Evolutionary conservation across 2,329 filamentous ascomycete genomes (phyloP).

Genomic region (Lachnum nothofagi): DNA sequence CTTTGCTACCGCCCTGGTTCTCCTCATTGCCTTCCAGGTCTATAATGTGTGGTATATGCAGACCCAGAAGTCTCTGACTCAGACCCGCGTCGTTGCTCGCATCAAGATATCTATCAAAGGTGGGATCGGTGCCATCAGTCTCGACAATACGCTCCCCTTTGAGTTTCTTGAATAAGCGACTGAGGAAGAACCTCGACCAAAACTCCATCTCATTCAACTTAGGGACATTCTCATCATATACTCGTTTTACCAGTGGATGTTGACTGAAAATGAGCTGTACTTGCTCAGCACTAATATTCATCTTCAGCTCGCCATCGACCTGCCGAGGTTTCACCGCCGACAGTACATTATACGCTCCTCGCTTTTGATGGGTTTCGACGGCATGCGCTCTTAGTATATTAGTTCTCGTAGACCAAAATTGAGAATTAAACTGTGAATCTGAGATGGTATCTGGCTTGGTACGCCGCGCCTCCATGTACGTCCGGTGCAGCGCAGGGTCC

Average conservation of each 20-base stretch:
- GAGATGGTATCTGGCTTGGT: slow-evolving; percentile 82
- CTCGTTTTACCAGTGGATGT: slow-evolving; percentile 81
- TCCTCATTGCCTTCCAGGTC: slow-evolving; percentile 92
- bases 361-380: slow-evolving; percentile 79
- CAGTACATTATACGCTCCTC: slow-evolving; percentile 88
- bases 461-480: slow-evolving; percentile 77
- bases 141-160: slow-evolving; percentile 83
- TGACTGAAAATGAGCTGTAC: slow-evolving; percentile 89
- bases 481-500: slow-evolving; percentile 68
- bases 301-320: slow-evolving; percentile 67
- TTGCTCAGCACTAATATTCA: slow-evolving; percentile 86
- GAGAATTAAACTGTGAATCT: slow-evolving; percentile 74
- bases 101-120: slow-evolving; percentile 82
- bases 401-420: slow-evolving; percentile 90
- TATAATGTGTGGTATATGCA: slow-evolving; percentile 80
- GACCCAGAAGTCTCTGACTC: slow-evolving; percentile 50
- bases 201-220: slow-evolving; percentile 75
- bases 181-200: slow-evolving; percentile 92
- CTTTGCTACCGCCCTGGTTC: slow-evolving; percentile 76
- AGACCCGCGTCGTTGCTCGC: slow-evolving; percentile 57
- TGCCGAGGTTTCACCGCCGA: slow-evolving; percentile 79
- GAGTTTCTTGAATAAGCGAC: slow-evolving; percentile 81
- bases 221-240: slow-evolving; percentile 91
- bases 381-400: slow-evolving; percentile 84
- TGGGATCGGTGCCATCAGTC: slow-evolving; percentile 66